These are phyloP conservation scores for Hyaloraphidium curvatum DNA, from an alignment of 192 early-diverging fungal genomes.

Conservation along the genomic window DNA sequence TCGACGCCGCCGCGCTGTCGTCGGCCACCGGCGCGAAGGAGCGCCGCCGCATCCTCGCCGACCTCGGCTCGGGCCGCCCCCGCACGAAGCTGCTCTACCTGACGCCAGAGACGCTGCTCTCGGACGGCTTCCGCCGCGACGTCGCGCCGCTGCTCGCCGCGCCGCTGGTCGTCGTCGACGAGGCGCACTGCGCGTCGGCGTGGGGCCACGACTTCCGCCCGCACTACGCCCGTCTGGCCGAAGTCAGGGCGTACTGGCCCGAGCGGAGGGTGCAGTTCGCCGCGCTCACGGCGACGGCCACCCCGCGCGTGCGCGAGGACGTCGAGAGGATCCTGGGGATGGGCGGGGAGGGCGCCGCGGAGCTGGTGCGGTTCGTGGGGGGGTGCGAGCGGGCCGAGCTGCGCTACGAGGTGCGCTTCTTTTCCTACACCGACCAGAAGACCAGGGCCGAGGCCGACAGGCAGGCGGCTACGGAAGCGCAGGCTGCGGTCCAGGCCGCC, in stretches of 20 bases:
- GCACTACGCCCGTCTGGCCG: conserved; percentile 1
- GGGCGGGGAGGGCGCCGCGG: neutral
- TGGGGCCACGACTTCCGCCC: conserved; percentile 8
- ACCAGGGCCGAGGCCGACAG: too few species aligned
- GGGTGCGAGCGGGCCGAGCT: too few species aligned
- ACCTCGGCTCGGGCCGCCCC: conserved; percentile 12
- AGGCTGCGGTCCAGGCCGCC: too few species aligned
- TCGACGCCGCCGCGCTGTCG: neutral
- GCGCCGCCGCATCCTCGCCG: neutral
- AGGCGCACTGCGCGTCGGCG: conserved; percentile 5
- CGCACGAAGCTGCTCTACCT: conserved; percentile 11
- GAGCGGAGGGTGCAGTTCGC: conserved; percentile 4
- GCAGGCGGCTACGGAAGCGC: too few species aligned
- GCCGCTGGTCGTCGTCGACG: conserved; percentile 12
- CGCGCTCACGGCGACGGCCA: conserved; percentile 4
- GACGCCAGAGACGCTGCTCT: neutral
- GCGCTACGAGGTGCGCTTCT: too few species aligned
- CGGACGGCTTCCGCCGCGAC: neutral
- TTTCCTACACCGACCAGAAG: too few species aligned
- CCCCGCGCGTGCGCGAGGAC: neutral
- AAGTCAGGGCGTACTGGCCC: conserved; percentile 21
- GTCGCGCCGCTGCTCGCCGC: neutral
- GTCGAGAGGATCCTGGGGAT: neutral
- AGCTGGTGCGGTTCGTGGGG: too few species aligned
- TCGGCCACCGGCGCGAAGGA: neutral